Evolutionary conservation across 164 flowering plant species (phyloP).

Genomic region (Berberis thunbergii): DNA sequence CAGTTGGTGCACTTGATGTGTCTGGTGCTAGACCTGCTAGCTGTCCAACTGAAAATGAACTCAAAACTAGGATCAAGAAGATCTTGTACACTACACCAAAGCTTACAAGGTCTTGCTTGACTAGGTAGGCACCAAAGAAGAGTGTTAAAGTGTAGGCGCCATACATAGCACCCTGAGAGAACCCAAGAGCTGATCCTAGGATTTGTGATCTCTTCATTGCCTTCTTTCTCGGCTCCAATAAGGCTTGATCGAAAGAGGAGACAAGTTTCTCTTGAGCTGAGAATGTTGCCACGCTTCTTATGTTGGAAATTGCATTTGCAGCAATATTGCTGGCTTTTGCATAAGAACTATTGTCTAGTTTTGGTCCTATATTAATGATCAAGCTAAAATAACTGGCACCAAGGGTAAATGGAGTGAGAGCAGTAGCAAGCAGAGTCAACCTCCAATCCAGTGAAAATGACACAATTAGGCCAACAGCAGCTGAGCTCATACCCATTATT

Average conservation of each 20-base stretch:
- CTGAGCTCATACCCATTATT: constrained; percentile 59
- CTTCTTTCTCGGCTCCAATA: constrained; percentile 44
- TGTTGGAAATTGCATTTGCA: constrained; percentile 58
- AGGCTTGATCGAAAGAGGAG: constrained; percentile 42
- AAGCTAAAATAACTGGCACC: constrained; percentile 72
- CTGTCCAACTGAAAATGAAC: constrained; percentile 79
- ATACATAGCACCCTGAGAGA: constrained; percentile 76
- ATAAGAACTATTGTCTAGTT: constrained; percentile 45
- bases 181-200: constrained; percentile 49
- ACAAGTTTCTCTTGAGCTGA: constrained; percentile 52
- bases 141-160: constrained; percentile 64
- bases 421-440: constrained; percentile 43
- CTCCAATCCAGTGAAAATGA: constrained; percentile 40
- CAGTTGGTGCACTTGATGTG: constrained; percentile 46
- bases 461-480: constrained; percentile 45
- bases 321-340: constrained; percentile 69
- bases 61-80: constrained; percentile 62
- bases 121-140: constrained; percentile 52
- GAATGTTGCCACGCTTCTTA: constrained; percentile 62
- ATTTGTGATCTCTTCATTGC: constrained; percentile 45
- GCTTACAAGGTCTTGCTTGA: constrained; percentile 23
- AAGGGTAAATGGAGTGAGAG: constrained; percentile 60
- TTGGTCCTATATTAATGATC: constrained; percentile 58
- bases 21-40: constrained; percentile 78
- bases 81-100: constrained; percentile 56